These are phyloP conservation scores for Lophium mytilinum DNA, from an alignment of 495 filamentous ascomycete species.

Conservation along the genomic window DNA sequence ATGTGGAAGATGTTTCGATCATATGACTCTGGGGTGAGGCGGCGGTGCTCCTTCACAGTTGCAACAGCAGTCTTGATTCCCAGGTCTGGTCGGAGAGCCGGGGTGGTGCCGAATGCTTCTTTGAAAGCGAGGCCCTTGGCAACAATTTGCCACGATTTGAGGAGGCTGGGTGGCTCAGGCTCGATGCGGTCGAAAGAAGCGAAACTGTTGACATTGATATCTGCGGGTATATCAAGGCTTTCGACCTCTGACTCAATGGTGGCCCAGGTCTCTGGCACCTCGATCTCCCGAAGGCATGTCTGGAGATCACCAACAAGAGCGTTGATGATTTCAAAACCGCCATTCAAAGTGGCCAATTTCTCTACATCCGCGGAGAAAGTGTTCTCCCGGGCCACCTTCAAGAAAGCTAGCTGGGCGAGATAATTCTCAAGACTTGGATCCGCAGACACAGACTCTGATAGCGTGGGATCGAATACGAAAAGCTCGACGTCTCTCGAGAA, in stretches of 20 bases:
- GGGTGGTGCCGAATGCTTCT: slow-evolving; percentile 75
- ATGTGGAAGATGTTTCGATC: slow-evolving; percentile 99
- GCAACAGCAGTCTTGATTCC: slow-evolving; percentile 77
- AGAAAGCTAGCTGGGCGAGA: slow-evolving; percentile 69
- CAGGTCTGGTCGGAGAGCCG: slow-evolving; percentile 73
- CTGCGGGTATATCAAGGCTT: slow-evolving; percentile 44
- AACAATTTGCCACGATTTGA: slow-evolving; percentile 69
- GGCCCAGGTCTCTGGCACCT: slow-evolving; percentile 72
- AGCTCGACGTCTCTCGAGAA: slow-evolving; percentile 60
- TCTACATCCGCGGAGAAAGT: slow-evolving; percentile 42
- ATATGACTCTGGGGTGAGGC: slow-evolving; percentile 80
- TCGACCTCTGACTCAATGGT: slow-evolving; percentile 52
- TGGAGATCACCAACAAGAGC: slow-evolving; percentile 59
- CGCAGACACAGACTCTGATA: slow-evolving; percentile 54
- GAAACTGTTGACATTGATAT: slow-evolving; percentile 72
- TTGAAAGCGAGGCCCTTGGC: slow-evolving; percentile 89
- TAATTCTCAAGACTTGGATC: slow-evolving; percentile 47
- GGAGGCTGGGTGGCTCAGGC: slow-evolving; percentile 51
- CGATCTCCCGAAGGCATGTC: slow-evolving; percentile 59
- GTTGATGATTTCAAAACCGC: slow-evolving; percentile 47
- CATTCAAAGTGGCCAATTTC: slow-evolving; percentile 51
- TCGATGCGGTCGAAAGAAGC: slow-evolving; percentile 71
- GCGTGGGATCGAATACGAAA: slow-evolving; percentile 62
- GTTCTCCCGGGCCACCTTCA: slow-evolving; percentile 60
- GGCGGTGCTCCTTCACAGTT: slow-evolving; percentile 87